These are phyloP conservation scores for Colletotrichum sp. DNA, from an alignment of 2,329 filamentous ascomycete genomes.

Conservation along the genomic window DNA sequence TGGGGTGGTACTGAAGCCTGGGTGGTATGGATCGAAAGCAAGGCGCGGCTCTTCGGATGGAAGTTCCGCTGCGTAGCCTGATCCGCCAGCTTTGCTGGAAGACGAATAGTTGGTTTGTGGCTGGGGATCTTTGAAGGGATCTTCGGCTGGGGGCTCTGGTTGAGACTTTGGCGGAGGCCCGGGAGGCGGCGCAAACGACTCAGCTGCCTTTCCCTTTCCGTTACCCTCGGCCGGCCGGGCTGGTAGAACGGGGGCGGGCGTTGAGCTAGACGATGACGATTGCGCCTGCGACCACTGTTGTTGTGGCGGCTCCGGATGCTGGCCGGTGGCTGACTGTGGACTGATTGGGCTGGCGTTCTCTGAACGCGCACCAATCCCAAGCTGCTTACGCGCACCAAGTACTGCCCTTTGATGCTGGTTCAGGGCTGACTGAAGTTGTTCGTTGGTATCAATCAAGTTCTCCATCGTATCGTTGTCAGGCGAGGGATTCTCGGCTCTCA, in stretches of 20 bases:
- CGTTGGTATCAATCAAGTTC: slow-evolving; percentile 91
- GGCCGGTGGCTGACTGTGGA: slow-evolving; percentile 21
- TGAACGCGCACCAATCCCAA: slow-evolving; percentile 42
- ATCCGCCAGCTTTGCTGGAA: slow-evolving; percentile 24
- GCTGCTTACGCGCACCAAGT: slow-evolving; percentile 62
- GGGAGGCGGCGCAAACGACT: slow-evolving; percentile 18
- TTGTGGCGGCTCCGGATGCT: slow-evolving; percentile 16
- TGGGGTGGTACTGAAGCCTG: slow-evolving; percentile 34
- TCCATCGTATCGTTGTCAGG: slow-evolving; percentile 96
- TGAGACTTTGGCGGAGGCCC: slow-evolving; percentile 26
- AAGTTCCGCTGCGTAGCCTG: neutral
- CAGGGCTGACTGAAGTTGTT: slow-evolving; percentile 81
- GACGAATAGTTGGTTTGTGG: slow-evolving; percentile 4
- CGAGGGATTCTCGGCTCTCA: slow-evolving; percentile 75
- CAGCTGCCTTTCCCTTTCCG: slow-evolving; percentile 30
- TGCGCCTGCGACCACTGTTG: slow-evolving; percentile 25
- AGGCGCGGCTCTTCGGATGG: slow-evolving; percentile 38
- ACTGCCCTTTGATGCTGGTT: slow-evolving; percentile 86
- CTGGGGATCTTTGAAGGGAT: slow-evolving; percentile 29
- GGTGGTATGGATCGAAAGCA: slow-evolving; percentile 41
- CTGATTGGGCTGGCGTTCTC: slow-evolving; percentile 28
- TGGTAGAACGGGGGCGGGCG: slow-evolving; percentile 6
- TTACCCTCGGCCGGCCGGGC: slow-evolving; percentile 11
- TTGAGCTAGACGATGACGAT: slow-evolving; percentile 14
- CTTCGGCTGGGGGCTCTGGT: slow-evolving; percentile 33